Conservation (phyloP, 176 grass and related monocot species). For the Rhynchospora breviuscula region DNA sequence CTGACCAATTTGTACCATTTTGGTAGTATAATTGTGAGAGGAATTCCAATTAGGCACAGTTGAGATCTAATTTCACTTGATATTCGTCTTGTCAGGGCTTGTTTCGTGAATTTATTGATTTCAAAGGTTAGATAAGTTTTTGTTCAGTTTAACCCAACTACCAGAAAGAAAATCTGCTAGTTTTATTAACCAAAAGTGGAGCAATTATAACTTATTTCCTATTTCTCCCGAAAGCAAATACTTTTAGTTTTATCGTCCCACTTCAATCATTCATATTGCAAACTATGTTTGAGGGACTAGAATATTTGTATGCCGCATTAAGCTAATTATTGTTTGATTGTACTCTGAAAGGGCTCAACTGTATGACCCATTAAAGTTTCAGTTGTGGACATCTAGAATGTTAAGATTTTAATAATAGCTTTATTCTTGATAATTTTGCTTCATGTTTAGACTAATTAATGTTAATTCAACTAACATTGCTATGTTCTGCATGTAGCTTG, state of each 20-base stretch:
- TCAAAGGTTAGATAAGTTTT: too few species aligned
- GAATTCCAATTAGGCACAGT: background rate
- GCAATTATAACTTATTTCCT: background rate
- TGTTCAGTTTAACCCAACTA: background rate
- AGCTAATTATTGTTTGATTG: background rate
- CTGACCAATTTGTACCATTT: too few species aligned
- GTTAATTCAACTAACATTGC: constrained; percentile 5
- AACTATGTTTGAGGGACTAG: background rate
- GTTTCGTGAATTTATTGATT: too few species aligned
- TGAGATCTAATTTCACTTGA: too few species aligned
- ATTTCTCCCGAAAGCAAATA: background rate
- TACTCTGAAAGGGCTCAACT: background rate
- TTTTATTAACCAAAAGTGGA: background rate
- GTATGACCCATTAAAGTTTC: background rate
- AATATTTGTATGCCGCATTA: background rate
- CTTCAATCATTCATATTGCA: background rate
- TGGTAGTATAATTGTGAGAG: too few species aligned
- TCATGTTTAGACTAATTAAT: background rate
- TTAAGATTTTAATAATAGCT: background rate
- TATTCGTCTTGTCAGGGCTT: too few species aligned
- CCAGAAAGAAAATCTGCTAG: background rate
- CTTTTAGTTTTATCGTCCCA: background rate
- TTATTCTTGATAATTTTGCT: background rate
- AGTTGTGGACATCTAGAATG: background rate
- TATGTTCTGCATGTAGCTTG: constrained; percentile 42